phyloP scores from a whole-genome alignment of 2,329 filamentous ascomycete species.

The Davidsoniella australis region DNA sequence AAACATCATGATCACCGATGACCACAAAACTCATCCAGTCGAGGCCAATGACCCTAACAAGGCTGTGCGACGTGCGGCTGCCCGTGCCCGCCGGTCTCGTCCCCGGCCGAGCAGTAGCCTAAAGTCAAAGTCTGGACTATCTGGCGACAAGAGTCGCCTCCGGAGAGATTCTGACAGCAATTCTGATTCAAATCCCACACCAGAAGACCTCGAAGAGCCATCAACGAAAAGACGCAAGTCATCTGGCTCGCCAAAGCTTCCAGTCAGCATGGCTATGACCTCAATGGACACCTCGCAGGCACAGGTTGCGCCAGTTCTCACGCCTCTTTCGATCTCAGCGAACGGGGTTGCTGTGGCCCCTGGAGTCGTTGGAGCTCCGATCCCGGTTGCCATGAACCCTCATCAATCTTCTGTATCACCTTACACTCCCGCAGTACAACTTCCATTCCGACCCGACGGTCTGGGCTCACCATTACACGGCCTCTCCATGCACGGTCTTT shows the following conservation, averaged over 20 bases:
- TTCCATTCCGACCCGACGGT: constrained; percentile 30
- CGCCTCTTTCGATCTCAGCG: neutral
- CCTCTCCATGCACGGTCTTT: constrained; percentile 11
- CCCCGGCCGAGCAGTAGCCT: constrained; percentile 15
- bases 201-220: constrained; percentile 23
- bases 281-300: constrained; percentile 43
- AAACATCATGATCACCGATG: constrained; percentile 92
- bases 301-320: neutral
- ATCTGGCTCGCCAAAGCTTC: constrained; percentile 49
- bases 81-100: constrained; percentile 22
- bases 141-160: neutral
- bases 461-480: constrained; percentile 19
- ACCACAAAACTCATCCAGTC: constrained; percentile 69
- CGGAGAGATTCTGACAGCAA: constrained; percentile 11
- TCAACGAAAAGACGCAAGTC: constrained; percentile 69
- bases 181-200: neutral
- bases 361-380: neutral
- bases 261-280: constrained; percentile 66
- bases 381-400: constrained; percentile 15
- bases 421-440: constrained; percentile 30
- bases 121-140: constrained; percentile 6
- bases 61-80: constrained; percentile 4
- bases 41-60: constrained; percentile 7
- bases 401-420: constrained; percentile 28
- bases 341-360: too few species aligned